These are phyloP conservation scores for Melastoma candidum DNA, from an alignment of 441 rosid species.

Conservation along the genomic window DNA sequence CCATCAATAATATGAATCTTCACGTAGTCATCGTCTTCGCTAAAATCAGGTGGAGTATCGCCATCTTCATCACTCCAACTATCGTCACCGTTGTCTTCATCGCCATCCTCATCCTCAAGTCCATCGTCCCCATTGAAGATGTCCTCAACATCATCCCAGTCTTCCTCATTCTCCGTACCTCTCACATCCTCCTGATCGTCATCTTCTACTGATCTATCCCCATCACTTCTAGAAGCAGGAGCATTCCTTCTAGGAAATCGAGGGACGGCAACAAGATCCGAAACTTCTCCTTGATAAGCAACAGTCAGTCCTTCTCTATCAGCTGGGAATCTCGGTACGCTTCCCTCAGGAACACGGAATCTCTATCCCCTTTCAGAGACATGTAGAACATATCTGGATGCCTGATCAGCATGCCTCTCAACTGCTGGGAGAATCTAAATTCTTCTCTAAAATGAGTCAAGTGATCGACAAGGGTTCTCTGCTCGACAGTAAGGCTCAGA, in stretches of 20 bases:
- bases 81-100: conserved; percentile 21
- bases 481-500: conserved; percentile 77
- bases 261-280: conserved; percentile 64
- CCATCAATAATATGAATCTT: conserved; percentile 27
- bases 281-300: conserved; percentile 75
- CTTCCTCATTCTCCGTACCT: conserved; percentile 38
- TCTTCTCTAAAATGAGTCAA: conserved; percentile 89
- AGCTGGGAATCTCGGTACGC: conserved; percentile 74
- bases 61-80: conserved; percentile 50
- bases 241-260: conserved; percentile 46
- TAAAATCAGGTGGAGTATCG: conserved; percentile 70
- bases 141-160: conserved; percentile 66
- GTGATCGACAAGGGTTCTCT: conserved; percentile 90
- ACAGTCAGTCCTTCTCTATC: conserved; percentile 72
- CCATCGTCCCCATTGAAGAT: conserved; percentile 29
- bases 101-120: conserved; percentile 26
- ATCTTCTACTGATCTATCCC: conserved; percentile 9
- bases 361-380: conserved; percentile 83
- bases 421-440: conserved; percentile 83
- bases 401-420: conserved; percentile 87
- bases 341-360: conserved; percentile 86
- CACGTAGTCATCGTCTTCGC: conserved; percentile 38
- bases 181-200: conserved; percentile 21
- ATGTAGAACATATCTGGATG: conserved; percentile 88
- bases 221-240: conserved; percentile 19